Percentiles rank a stretch among this genome's conserved stretches.
phyloP scores from a whole-genome alignment of 2,329 filamentous ascomycete species.

The Dendrostoma leiphaemia region DNA sequence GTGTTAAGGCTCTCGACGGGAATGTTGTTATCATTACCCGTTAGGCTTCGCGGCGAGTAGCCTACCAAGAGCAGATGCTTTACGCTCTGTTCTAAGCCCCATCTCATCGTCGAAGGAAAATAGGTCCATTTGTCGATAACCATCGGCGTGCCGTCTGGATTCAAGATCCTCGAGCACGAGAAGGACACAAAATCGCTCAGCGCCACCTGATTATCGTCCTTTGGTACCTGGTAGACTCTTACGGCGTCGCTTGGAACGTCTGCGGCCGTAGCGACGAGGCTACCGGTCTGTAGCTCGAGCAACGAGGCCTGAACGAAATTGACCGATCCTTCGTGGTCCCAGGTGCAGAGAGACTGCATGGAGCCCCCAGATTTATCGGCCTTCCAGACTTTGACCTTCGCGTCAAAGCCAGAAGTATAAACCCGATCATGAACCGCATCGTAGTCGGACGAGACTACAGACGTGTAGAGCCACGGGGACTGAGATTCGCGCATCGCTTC shows the following conservation, averaged over 20 bases:
- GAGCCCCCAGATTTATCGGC: constrained; percentile 34
- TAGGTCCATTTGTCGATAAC: constrained; percentile 56
- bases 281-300: constrained; percentile 31
- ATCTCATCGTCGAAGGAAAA: constrained; percentile 61
- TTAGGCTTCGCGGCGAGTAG: constrained; percentile 58
- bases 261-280: constrained; percentile 57
- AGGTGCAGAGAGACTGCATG: constrained; percentile 48
- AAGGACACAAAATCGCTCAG: constrained; percentile 36
- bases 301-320: constrained; percentile 60
- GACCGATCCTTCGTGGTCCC: constrained; percentile 57
- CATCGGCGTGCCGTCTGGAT: constrained; percentile 28
- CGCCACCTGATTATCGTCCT: constrained; percentile 28
- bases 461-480: constrained; percentile 63
- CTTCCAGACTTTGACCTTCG: constrained; percentile 59
- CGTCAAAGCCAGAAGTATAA: constrained; percentile 62
- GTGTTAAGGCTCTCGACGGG: constrained; percentile 56
- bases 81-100: constrained; percentile 47
- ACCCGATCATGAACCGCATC: constrained; percentile 42
- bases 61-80: constrained; percentile 57
- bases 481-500: constrained; percentile 57
- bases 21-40: constrained; percentile 54
- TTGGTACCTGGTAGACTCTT: constrained; percentile 51
- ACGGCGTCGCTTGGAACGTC: constrained; percentile 54
- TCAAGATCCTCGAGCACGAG: constrained; percentile 37
- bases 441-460: constrained; percentile 61